These are phyloP conservation scores for Kokia cookei DNA, from an alignment of 441 rosid genomes.

Conservation along the genomic window DNA sequence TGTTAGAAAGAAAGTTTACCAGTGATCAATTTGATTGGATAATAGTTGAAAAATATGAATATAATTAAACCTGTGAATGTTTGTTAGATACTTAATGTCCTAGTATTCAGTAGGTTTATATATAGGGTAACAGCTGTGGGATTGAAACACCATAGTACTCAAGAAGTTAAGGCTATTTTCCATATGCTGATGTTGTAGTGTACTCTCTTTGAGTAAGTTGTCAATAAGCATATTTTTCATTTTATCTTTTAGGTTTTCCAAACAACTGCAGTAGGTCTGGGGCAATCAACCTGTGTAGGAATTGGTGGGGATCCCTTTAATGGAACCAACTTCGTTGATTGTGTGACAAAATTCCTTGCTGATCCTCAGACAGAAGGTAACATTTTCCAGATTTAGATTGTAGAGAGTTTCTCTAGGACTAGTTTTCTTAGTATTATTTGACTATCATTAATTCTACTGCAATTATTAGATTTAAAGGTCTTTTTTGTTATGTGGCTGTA, in stretches of 20 bases:
- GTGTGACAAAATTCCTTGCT: constrained; percentile 63
- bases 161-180: not conserved
- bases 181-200: not conserved
- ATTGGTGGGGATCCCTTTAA: constrained; percentile 95
- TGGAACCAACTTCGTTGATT: constrained; percentile 89
- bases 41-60: not conserved
- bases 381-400: not conserved
- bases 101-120: not conserved
- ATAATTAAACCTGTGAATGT: not conserved
- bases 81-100: not conserved
- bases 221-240: not conserved
- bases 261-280: constrained; percentile 86
- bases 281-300: constrained; percentile 93
- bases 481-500: not conserved
- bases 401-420: not conserved
- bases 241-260: constrained; percentile 61
- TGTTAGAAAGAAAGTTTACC: not conserved
- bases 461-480: not conserved
- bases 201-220: not conserved
- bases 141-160: not conserved
- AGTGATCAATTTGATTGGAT: not conserved
- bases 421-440: not conserved
- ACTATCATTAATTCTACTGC: not conserved
- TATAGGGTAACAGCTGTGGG: not conserved
- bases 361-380: constrained; percentile 94